These are phyloP conservation scores for Zymoseptoria tritici DNA, from an alignment of 2,329 filamentous ascomycete genomes.

Conservation along the genomic window DNA sequence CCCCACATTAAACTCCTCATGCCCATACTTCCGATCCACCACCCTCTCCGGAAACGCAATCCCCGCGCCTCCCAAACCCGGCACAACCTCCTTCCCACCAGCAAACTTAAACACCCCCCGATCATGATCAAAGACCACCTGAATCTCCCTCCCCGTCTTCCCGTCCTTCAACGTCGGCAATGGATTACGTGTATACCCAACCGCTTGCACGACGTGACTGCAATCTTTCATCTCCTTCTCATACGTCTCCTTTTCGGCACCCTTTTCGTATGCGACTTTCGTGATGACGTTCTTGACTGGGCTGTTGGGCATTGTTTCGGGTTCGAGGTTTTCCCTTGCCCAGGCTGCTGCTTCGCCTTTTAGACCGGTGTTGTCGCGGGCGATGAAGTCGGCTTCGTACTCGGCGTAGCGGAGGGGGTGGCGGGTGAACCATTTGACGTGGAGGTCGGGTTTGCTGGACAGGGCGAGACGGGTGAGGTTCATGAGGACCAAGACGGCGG, in stretches of 20 bases:
- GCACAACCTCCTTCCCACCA: slow-evolving; percentile 31
- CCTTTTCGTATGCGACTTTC: slow-evolving; percentile 36
- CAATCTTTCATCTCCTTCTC: slow-evolving; percentile 42
- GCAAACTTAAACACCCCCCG: slow-evolving; percentile 29
- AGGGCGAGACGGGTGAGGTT: slow-evolving; percentile 51
- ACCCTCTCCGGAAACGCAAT: slow-evolving; percentile 58
- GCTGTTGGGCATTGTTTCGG: slow-evolving; percentile 39
- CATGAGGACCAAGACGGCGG: slow-evolving; percentile 54
- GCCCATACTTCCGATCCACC: slow-evolving; percentile 53
- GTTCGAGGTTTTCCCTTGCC: slow-evolving; percentile 53
- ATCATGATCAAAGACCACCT: slow-evolving; percentile 40
- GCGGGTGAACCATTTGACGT: slow-evolving; percentile 56
- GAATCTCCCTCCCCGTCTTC: slow-evolving; percentile 23
- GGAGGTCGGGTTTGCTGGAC: slow-evolving; percentile 46
- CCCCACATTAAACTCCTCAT: slow-evolving; percentile 55
- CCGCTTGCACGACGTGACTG: slow-evolving; percentile 50
- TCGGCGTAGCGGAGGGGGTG: slow-evolving; percentile 54
- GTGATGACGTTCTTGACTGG: slow-evolving; percentile 38
- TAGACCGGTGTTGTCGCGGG: slow-evolving; percentile 58
- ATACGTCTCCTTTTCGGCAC: slow-evolving; percentile 45
- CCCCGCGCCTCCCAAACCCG: slow-evolving; percentile 52
- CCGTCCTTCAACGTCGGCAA: slow-evolving; percentile 41
- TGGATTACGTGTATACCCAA: slow-evolving; percentile 49
- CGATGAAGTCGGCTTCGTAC: slow-evolving; percentile 56
- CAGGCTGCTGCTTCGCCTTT: slow-evolving; percentile 56